phyloP scores from a whole-genome alignment of 495 filamentous ascomycete genomes.

The Cercophora scortea region DNA sequence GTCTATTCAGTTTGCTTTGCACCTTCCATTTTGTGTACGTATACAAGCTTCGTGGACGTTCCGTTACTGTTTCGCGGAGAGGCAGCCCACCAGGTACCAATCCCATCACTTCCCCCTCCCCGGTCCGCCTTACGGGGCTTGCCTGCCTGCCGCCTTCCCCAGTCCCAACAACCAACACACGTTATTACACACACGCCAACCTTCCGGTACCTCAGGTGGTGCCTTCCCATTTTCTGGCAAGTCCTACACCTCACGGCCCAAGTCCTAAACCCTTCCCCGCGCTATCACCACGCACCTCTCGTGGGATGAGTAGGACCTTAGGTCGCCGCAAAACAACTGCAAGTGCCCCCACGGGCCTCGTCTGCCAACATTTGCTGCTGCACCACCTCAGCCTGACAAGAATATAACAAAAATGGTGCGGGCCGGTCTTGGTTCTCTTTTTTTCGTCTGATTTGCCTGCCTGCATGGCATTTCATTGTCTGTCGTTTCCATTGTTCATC shows the following conservation, averaged over 20 bases:
- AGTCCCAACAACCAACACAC: background rate
- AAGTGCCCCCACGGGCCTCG: conserved; percentile 7
- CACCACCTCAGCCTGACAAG: conserved; percentile 1
- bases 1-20: too few relatives aligned
- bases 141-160: background rate
- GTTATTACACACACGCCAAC: conserved; percentile 14
- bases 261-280: conserved; percentile 4
- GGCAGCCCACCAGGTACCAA: too few relatives aligned
- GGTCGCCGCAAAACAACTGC: background rate
- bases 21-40: too few relatives aligned
- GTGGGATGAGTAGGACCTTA: conserved; percentile 13
- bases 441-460: too few relatives aligned
- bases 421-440: too few relatives aligned
- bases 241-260: conserved; percentile 6
- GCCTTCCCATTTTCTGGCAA: conserved; percentile 2
- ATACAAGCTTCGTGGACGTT: too few relatives aligned
- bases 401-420: conserved; percentile 28
- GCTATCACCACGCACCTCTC: background rate
- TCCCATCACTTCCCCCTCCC: conserved; percentile 2
- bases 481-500: too few relatives aligned
- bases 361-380: background rate
- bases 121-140: conserved; percentile 12
- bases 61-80: conserved; percentile 1
- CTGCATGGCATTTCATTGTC: too few relatives aligned
- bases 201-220: background rate